Percentiles rank a stretch among this genome's conserved stretches.
Conservation (phyloP, 352 stramenopile species). For the Achlya hypogyna region DNA sequence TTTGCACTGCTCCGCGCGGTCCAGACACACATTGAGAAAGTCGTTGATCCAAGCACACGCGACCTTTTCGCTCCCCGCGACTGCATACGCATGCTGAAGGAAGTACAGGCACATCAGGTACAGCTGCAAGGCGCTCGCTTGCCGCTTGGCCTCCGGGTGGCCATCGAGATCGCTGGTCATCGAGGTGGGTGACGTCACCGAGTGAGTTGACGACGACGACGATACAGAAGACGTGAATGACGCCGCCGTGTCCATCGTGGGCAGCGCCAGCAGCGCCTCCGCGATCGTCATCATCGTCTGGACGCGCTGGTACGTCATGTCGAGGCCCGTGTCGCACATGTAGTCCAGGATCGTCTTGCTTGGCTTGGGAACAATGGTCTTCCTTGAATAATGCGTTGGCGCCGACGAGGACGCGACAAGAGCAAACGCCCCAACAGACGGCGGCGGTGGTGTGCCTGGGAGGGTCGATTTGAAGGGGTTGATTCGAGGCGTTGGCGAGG, state of each 20-base stretch:
- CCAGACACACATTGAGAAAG: constrained; percentile 48
- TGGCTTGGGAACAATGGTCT: neutral
- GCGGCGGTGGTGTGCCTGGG: neutral
- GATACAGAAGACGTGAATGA: neutral
- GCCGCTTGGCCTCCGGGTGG: neutral
- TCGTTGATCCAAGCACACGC: constrained; percentile 52
- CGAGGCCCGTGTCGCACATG: constrained; percentile 30
- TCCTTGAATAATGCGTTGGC: neutral
- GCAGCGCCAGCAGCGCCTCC: constrained; percentile 38
- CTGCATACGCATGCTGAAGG: constrained; percentile 40
- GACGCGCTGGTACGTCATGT: constrained; percentile 48
- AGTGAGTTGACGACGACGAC: neutral
- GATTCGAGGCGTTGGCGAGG: constrained; percentile 49
- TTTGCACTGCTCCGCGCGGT: constrained; percentile 58
- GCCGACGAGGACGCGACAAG: neutral
- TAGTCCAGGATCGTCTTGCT: constrained; percentile 25
- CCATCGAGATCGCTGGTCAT: neutral
- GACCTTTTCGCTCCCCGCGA: constrained; percentile 40
- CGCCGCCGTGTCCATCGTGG: neutral
- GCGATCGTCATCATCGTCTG: constrained; percentile 56
- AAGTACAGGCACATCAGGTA: constrained; percentile 66
- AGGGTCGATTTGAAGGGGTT: constrained; percentile 50
- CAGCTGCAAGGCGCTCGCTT: constrained; percentile 30
- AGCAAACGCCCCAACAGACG: neutral
- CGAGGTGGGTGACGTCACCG: neutral